Base-by-base conservation (phyloP, 441 rosid genomes). In the Gossypium schwendimanii region DNA sequence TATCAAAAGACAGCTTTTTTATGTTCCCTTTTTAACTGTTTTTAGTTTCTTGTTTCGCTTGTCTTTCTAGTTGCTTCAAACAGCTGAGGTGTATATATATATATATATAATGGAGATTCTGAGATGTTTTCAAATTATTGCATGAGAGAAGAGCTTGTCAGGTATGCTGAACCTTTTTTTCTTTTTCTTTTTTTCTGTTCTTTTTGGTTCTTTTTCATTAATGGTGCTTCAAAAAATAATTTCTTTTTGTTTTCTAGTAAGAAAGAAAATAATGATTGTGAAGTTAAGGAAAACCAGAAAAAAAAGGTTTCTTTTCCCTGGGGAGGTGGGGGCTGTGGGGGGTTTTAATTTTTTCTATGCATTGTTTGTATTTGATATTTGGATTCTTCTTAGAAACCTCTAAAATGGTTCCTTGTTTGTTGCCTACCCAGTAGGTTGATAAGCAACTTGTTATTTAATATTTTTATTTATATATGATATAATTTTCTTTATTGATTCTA, bases 401-500 rank as follows among this genome's bases (percentile, higher is more conserved):
- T 55, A 18, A 54, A 70, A 57, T 57, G 54, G 64, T 20, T 57
- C 53, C 67, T 71, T 28, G 75, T 45, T 45, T 24, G 28, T 23
- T 71, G 75, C 59, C 58, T 26, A 59, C 28, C 64, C 64, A 41
- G 26, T 63, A 8, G 68, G 39, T 71, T 59, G 49, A 24, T 60
- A 10, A 36, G 63, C 73, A 70, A 70, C 63, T 70, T 71, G 75
- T 39, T 24, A n/a, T 73, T 73, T 73, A 49, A 63, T 63, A 31
- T 31, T 3, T 26, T 26, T 26, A 26, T 26, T 26, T 26, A 0
- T 28, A 28, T 24, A 31, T 36, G 49, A 54, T 33, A 17, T 69
- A 8, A 15, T 69, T 69, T 20, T 55, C 66, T 44, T 58, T 24
- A 39, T 41, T 45, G 67, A 31, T 31, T 31, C 33, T 31, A 31